Base-by-base conservation (phyloP, 208 protist species). In the Wallacemonas sp. region DNA sequence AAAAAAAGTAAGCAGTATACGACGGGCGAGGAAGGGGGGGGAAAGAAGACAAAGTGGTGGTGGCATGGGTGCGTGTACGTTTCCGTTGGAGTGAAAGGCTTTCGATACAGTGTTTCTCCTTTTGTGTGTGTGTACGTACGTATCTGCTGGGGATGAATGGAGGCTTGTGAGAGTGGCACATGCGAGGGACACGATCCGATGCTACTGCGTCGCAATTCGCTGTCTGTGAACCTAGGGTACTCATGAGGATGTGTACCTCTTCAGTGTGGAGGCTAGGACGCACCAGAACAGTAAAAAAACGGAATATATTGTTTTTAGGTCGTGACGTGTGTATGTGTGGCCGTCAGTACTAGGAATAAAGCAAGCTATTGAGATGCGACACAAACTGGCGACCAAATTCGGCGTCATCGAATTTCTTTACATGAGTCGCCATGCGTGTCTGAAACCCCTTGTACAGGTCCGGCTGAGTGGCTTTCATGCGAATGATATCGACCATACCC, bases 401-500 rank as follows among this genome's bases (percentile, higher is more conserved):
- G 6, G 8, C 56, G 44, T 86, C 80, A 38, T 66, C 72, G 23
- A 82, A 86, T 6, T 44, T 63, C 16, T 21, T 36, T 3, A 79
- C 76, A 26, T 86, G 76, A 5, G 67, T 73, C 38, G 43, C 32
- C 16, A 58, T 79, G 17, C 60, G 60, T 14, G 72, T 52, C 55
- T 89, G 87, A 56, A 83, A 85, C 6, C 23, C 30, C 3, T 16
- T 32, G 57, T 80, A 89, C 41, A 41, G 39, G 0, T 71, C 56
- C 0, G 74, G 76, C 17, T 80, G 30, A 17, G 66, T 24, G 12
- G 68, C 1, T 11, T 76, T 66, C 65, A 86, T 72, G 19, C 70
- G 44, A 33, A 79, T 72, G 17, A 93, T 87, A 17, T 64, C 33
- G 12, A 77, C 70, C 74, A 98, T 86, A 9, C 65, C 68, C 14